Evolutionary conservation across 805 yeast species (phyloP).

Genomic region (Barnettozyma sp.): DNA sequence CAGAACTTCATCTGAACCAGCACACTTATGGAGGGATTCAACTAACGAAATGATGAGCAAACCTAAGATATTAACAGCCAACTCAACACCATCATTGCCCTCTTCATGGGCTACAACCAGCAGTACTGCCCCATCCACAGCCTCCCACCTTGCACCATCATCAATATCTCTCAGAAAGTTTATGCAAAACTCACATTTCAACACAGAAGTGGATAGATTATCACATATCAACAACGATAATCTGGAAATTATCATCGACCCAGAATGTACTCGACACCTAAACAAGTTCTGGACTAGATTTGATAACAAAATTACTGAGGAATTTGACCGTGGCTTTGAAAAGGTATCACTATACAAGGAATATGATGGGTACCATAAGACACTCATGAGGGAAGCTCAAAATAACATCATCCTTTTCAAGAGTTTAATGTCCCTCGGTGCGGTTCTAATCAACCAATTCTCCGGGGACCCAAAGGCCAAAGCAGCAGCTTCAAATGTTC

Average conservation of each 20-base stretch:
- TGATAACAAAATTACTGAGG: conserved; percentile 4
- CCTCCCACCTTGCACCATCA: too few species aligned
- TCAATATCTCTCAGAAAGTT: not conserved
- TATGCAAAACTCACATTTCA: not conserved
- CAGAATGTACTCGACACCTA: conserved; percentile 18
- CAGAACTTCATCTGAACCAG: too few species aligned
- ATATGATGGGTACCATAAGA: conserved; percentile 17
- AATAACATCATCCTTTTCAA: conserved; percentile 24
- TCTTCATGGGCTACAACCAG: too few species aligned
- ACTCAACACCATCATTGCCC: too few species aligned
- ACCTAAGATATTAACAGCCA: too few species aligned
- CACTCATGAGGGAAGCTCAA: conserved; percentile 17
- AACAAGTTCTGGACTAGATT: conserved; percentile 19
- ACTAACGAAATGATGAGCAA: too few species aligned
- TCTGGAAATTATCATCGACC: conserved; percentile 20
- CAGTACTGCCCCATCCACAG: too few species aligned
- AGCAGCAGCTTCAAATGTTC: conserved; percentile 8
- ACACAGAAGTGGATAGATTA: conserved; percentile 13
- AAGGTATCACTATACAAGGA: conserved; percentile 18
- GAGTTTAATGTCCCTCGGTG: conserved; percentile 19
- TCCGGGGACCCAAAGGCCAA: conserved; percentile 9
- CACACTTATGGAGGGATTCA: too few species aligned
- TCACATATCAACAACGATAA: conserved; percentile 18
- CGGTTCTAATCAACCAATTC: conserved; percentile 16
- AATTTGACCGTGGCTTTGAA: conserved; percentile 18